Conservation (phyloP, 2,329 filamentous ascomycete genomes). For the Hypocrella siamensis region DNA sequence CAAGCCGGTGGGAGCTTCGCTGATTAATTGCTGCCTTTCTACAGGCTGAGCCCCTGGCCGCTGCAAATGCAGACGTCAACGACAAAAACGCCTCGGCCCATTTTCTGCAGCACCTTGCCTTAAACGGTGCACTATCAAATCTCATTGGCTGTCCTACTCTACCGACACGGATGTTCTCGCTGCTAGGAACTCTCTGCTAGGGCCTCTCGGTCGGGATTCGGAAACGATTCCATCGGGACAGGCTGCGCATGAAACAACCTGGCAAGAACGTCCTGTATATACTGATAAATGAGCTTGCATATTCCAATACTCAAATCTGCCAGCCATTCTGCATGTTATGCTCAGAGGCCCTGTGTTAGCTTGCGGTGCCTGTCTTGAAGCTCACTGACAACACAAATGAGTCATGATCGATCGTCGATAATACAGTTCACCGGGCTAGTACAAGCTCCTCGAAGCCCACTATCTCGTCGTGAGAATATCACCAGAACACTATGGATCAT, state of each 20-base stretch:
- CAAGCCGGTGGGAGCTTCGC: slow-evolving; percentile 7
- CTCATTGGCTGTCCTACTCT: slow-evolving; percentile 4
- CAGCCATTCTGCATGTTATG: too few relatives aligned
- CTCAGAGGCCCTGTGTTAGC: too few relatives aligned
- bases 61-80: slow-evolving; percentile 2
- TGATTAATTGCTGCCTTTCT: slow-evolving; percentile 20
- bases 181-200: too few relatives aligned
- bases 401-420: too few relatives aligned
- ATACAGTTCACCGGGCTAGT: too few relatives aligned
- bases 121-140: slow-evolving; percentile 3
- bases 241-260: not conserved
- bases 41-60: slow-evolving; percentile 10
- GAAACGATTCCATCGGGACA: too few relatives aligned
- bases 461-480: not conserved
- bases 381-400: too few relatives aligned
- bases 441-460: not conserved
- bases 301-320: too few relatives aligned
- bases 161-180: too few relatives aligned
- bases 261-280: not conserved
- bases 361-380: too few relatives aligned
- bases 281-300: not conserved
- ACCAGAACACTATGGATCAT: slow-evolving; percentile 10
- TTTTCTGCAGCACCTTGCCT: slow-evolving; percentile 1
- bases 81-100: slow-evolving; percentile 1
- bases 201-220: too few relatives aligned